Percentiles rank a stretch among this genome's conserved stretches.
These are phyloP conservation scores for Candida mesenterica DNA, from an alignment of 1,139 yeast genomes.

Conservation along the genomic window DNA sequence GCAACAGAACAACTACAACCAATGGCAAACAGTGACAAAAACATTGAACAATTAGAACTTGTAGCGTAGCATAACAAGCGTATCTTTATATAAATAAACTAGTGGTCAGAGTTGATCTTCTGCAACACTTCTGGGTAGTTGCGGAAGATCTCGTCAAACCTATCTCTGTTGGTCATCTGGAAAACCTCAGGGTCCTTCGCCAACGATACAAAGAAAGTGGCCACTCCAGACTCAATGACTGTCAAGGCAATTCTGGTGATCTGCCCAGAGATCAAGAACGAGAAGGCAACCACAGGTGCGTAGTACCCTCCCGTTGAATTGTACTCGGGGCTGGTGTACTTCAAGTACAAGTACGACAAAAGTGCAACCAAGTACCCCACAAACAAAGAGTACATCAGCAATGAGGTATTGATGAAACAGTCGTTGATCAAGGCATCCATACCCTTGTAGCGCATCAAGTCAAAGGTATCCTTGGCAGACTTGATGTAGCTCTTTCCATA, in stretches of 20 bases:
- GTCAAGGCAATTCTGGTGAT: slow-evolving; percentile 70
- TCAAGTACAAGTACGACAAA: slow-evolving; percentile 67
- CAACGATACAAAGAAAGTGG: slow-evolving; percentile 83
- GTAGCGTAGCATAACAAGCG: no score
- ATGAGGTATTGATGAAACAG: slow-evolving; percentile 72
- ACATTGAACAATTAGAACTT: no score
- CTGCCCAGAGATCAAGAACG: slow-evolving; percentile 76
- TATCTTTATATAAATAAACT: no score
- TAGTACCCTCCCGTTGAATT: slow-evolving; percentile 65
- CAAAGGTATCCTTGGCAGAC: slow-evolving; percentile 83
- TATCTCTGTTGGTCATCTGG: slow-evolving; percentile 71
- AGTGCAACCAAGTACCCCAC: slow-evolving; percentile 70
- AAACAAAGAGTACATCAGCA: slow-evolving; percentile 68
- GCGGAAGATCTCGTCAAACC: slow-evolving; percentile 68
- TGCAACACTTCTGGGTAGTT: slow-evolving; percentile 75
- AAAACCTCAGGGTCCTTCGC: slow-evolving; percentile 88
- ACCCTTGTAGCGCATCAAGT: slow-evolving; percentile 74
- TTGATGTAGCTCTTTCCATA: slow-evolving; percentile 77
- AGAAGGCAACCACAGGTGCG: slow-evolving; percentile 76
- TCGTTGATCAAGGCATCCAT: slow-evolving; percentile 86
- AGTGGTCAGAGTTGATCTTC: slow-evolving; percentile 44
- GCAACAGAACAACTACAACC: no score
- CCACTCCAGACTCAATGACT: slow-evolving; percentile 76
- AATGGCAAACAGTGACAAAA: no score
- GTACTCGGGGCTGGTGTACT: slow-evolving; percentile 70